Evolutionary conservation across 257 asterid genomes (phyloP), one percentile per base, ranked within the genome.

Genomic region (Solanum lycopersicoides): DNA sequence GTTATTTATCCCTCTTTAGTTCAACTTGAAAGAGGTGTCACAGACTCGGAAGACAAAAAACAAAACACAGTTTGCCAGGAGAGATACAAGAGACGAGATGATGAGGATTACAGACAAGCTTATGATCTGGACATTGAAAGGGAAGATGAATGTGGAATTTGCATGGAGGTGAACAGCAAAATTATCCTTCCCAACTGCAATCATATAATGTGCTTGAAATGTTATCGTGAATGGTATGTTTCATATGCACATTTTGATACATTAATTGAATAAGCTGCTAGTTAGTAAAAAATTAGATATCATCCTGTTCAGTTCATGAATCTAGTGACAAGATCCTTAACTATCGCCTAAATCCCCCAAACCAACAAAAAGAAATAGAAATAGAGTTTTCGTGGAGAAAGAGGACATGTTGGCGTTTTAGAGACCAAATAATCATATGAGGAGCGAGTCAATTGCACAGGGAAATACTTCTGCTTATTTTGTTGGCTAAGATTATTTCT

Each of bases 91-190:
- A 92, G 95, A 89, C 95, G 92, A 92, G 98, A 95, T 53, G 96
- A 91, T 72, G 96, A 92, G 71, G 96, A 95, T 30, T 85, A 74
- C 42, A 73, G 86, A 60, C 91, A 77, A 7, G 88, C 88, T 89
- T 91, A 95, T 9, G 99, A 97, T 59, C 60, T 89, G 72, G 98
- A 97, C 88, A 91, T 88, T 80, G 98, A 95, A 90, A 91, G 98
- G 92, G 99, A 97, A 87, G 98, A 95, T 82, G 99, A 97, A 91
- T 97, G 99, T 90, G 99, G 98, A 84, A 96, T 97, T 86, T 97
- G 99, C 93, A 93, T 97, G 98, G 98, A 97, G 92, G 88, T 88
- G 86, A 93, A 94, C 76, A 91, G 91, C 88, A 97, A 97, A 91
- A 91, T 95, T 59, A 98, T 95, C 88, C 90, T 97, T 93, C 98